Base-by-base conservation (phyloP, 2,329 filamentous ascomycete species). In the Falciphora oryzae region DNA sequence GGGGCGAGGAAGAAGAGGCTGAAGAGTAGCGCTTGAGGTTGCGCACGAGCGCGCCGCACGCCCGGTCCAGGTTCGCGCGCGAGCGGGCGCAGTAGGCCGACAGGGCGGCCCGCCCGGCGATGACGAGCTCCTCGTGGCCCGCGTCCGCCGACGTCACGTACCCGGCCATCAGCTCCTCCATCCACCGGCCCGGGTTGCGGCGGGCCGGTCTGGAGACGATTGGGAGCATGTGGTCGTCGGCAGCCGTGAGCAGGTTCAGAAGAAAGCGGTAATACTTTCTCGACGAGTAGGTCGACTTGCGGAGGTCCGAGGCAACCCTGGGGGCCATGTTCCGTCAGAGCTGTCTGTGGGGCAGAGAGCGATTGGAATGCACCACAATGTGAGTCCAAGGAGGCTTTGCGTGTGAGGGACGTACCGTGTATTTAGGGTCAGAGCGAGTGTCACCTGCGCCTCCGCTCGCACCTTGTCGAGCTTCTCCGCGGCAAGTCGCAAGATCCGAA, bases 391-490 rank as follows among this genome's bases (percentile, higher is more conserved):
- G 32, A 35, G 32, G 11, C 32, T 32, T 32, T 13, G 11, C 11
- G 35, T 11, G 35, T 38, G 16, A 18, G 13, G 3, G 16, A 74
- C 78, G 65, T 73, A 88, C 86, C 74, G 75, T 29, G 78, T 67
- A 31, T 76, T 68, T n/a, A 85, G 69, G 28, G 78, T 70, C 59
- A 83, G 68, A 5, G 76, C 76, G 59, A 89, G 70, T 13, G 82
- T 81, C 38, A 79, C 76, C 66, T 89, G 86, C 1, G 88, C 89
- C 67, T 86, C 83, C 0, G 85, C 79, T 29, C 95, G 87, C 25
- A 98, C 89, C 67, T 92, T 90, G 74, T 98, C 94, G 2, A 98
- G 82, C 73, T 96, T 97, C 76, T 99, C 95, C 0, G 91, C 85
- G 2, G 92, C 88, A 18, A 98, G 81, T 1, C 93, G 85, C 38